Evolutionary conservation across 805 yeast species (phyloP).

Genomic region (Kurtzmaniella fragi): DNA sequence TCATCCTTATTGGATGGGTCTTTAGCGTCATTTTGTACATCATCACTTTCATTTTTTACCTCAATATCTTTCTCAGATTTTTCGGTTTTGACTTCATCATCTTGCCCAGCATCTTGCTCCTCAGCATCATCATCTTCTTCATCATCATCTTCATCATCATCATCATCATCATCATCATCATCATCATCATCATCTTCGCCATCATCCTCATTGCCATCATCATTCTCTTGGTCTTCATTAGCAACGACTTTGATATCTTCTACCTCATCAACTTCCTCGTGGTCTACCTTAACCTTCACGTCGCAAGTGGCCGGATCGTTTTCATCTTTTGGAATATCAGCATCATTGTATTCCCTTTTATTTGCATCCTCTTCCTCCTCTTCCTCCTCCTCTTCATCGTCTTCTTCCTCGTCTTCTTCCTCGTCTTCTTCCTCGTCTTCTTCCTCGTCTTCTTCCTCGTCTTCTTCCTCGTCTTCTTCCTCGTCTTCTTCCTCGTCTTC

Average conservation of each 20-base stretch:
- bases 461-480: constrained; percentile 5
- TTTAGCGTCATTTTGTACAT: too few species aligned
- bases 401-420: constrained; percentile 4
- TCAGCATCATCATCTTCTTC: constrained; percentile 4
- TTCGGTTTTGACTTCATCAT: constrained; percentile 6
- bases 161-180: constrained; percentile 1
- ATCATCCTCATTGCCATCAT: constrained; percentile 1
- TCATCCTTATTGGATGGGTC: constrained; percentile 3
- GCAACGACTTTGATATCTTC: constrained; percentile 11
- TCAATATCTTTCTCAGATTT: constrained; percentile 3
- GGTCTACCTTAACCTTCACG: constrained; percentile 7
- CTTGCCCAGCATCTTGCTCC: constrained; percentile 1
- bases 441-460: constrained; percentile 4
- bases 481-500: constrained; percentile 5
- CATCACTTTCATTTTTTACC: constrained; percentile 5
- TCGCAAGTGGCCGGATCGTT: constrained; percentile 5
- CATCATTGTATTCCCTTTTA: constrained; percentile 1
- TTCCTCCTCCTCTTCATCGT: constrained; percentile 1
- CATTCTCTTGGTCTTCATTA: constrained; percentile 7
- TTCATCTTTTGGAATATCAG: constrained; percentile 7
- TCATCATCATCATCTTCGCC: background rate
- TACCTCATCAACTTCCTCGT: constrained; percentile 8
- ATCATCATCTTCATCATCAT: constrained; percentile 6
- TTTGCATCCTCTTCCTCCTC: background rate
- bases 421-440: constrained; percentile 5